Evolutionary conservation across 2,329 filamentous ascomycete species (phyloP).

Genomic region (Sporothrix inflata): DNA sequence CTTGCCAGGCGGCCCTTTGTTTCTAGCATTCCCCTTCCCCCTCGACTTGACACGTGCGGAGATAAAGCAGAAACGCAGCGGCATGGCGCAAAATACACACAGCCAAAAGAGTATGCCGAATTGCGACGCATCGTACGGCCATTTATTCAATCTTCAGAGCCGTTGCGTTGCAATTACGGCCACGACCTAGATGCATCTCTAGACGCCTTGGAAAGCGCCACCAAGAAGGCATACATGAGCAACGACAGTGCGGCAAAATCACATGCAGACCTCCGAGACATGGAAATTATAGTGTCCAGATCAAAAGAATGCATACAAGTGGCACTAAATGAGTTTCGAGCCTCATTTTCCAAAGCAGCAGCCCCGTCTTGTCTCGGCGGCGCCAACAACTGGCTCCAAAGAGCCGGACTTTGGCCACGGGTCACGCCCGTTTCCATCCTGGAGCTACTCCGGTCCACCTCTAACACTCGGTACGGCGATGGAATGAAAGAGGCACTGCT

Average conservation of each 20-base stretch:
- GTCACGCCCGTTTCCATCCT: constrained; percentile 50
- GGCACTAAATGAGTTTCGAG: background rate
- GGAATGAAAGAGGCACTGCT: constrained; percentile 48
- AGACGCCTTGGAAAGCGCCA: constrained; percentile 13
- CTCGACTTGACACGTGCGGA: background rate
- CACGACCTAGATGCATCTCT: constrained; percentile 37
- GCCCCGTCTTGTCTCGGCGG: background rate
- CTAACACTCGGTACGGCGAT: constrained; percentile 38
- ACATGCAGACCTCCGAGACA: background rate
- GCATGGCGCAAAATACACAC: background rate
- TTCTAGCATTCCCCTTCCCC: background rate
- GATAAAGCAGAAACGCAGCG: background rate
- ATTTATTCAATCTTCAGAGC: constrained; percentile 36
- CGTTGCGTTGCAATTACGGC: constrained; percentile 30
- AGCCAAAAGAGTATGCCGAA: constrained; percentile 31
- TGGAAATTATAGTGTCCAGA: background rate
- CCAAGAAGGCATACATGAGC: background rate
- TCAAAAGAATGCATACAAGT: background rate
- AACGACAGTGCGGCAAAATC: background rate
- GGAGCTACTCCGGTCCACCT: constrained; percentile 49
- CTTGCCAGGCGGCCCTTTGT: background rate
- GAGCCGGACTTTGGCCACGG: constrained; percentile 51
- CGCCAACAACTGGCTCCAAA: constrained; percentile 45
- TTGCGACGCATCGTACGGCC: constrained; percentile 41
- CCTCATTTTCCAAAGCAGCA: background rate